Evolutionary conservation across 306 rosid genomes (phyloP).

Genomic region (Cicer arietinum): DNA sequence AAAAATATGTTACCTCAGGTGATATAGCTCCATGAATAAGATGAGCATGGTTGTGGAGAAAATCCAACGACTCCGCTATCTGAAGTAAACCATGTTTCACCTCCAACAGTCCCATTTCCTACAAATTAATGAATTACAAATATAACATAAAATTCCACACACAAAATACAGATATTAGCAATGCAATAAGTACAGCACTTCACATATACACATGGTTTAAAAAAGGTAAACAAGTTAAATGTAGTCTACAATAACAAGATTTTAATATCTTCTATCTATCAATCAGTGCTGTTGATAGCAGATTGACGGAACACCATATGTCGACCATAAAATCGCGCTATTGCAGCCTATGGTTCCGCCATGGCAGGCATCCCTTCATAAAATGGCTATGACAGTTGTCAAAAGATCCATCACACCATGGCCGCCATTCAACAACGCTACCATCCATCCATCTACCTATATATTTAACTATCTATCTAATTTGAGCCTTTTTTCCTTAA

Average conservation of each 20-base stretch:
- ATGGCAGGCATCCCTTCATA: too few relatives aligned
- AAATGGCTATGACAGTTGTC: too few relatives aligned
- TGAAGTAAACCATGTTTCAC: constrained; percentile 98
- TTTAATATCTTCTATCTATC: background rate
- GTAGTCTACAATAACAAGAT: background rate
- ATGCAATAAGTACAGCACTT: background rate
- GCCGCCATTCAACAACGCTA: too few relatives aligned
- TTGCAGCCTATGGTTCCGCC: too few relatives aligned
- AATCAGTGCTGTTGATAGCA: too few relatives aligned
- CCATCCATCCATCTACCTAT: too few relatives aligned
- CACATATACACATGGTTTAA: background rate
- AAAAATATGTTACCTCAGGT: constrained; percentile 70
- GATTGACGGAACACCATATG: too few relatives aligned
- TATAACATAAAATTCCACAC: background rate
- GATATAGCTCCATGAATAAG: constrained; percentile 92
- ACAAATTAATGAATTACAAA: constrained; percentile 38
- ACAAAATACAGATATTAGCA: constrained; percentile 10
- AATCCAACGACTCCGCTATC: constrained; percentile 88
- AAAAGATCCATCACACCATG: too few relatives aligned
- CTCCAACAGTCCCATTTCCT: constrained; percentile 96
- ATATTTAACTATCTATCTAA: too few relatives aligned
- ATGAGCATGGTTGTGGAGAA: constrained; percentile 89
- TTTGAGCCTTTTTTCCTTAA: too few relatives aligned
- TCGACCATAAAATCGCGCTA: too few relatives aligned
- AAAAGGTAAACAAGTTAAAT: background rate